Percentiles rank a stretch among this genome's conserved stretches.
These are phyloP conservation scores for Verticillium dahliae DNA, from an alignment of 2,329 filamentous ascomycete species.

Conservation along the genomic window DNA sequence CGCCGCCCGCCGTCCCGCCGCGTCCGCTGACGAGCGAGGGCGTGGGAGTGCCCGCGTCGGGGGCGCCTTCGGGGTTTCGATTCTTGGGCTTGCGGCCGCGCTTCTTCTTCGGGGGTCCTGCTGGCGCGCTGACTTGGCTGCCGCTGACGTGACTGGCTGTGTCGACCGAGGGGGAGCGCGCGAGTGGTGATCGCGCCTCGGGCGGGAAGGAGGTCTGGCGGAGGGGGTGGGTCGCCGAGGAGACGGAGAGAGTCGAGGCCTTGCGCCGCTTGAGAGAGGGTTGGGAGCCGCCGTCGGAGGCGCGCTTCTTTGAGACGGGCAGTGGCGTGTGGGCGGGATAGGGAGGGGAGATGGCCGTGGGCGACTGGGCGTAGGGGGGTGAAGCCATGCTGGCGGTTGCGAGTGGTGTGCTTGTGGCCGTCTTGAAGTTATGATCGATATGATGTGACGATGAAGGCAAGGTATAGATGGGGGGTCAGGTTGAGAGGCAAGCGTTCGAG, in stretches of 20 bases:
- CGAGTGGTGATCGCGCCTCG: conserved; percentile 47
- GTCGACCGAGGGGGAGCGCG: conserved; percentile 59
- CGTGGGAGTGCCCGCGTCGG: conserved; percentile 32
- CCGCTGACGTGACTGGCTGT: conserved; percentile 54
- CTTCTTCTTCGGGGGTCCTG: conserved; percentile 47
- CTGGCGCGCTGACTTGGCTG: conserved; percentile 44
- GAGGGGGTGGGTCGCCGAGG: conserved; percentile 55
- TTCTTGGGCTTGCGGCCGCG: conserved; percentile 55
- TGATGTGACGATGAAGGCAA: too few species aligned
- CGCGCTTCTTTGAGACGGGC: conserved; percentile 55
- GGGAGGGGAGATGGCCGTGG: conserved; percentile 49
- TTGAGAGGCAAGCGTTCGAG: too few species aligned
- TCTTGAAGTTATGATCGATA: neutral
- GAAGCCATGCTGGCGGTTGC: conserved; percentile 40
- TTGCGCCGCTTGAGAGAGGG: conserved; percentile 62
- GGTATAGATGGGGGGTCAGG: too few species aligned
- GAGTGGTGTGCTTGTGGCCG: neutral
- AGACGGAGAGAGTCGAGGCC: conserved; percentile 54
- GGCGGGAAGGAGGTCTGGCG: conserved; percentile 79
- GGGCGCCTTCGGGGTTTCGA: conserved; percentile 35
- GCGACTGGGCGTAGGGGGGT: conserved; percentile 43
- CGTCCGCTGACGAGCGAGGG: conserved; percentile 35
- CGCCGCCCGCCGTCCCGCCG: conserved; percentile 31
- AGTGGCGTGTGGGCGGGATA: conserved; percentile 43
- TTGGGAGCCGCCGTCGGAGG: conserved; percentile 45